Percentiles rank a stretch among this genome's conserved stretches.
Conservation (phyloP, 2,329 filamentous ascomycete species). For the Colletotrichum abscissum region DNA sequence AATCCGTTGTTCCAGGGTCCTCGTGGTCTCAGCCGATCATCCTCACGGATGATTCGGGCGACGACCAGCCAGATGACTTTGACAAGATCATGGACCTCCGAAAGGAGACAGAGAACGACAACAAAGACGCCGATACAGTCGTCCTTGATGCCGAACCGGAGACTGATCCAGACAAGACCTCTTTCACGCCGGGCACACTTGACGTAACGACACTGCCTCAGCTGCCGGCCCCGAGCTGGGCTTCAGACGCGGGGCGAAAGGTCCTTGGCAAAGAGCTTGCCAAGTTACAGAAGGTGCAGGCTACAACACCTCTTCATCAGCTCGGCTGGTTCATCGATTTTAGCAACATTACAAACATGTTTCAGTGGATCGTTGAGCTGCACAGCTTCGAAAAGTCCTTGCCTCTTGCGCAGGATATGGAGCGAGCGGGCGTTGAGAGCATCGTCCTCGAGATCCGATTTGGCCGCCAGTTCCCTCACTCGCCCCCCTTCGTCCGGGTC, state of each 20-base stretch:
- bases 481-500: constrained; percentile 86
- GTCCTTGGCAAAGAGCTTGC: constrained; percentile 74
- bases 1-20: not conserved
- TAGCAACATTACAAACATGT: constrained; percentile 76
- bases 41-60: not conserved
- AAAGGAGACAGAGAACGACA: not conserved
- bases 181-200: constrained; percentile 75
- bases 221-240: constrained; percentile 74
- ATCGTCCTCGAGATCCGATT: constrained; percentile 88
- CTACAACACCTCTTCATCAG: constrained; percentile 67
- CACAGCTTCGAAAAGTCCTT: constrained; percentile 80
- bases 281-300: constrained; percentile 72
- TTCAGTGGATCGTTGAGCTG: constrained; percentile 92
- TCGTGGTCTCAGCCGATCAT: not conserved
- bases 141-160: not conserved
- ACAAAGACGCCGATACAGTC: not conserved
- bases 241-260: constrained; percentile 69
- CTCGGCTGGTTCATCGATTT: constrained; percentile 88
- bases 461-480: constrained; percentile 78
- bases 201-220: constrained; percentile 71
- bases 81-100: constrained; percentile 39
- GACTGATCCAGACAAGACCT: constrained; percentile 41
- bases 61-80: constrained; percentile 33
- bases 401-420: constrained; percentile 82
- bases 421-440: constrained; percentile 67